Percentiles rank a stretch among this genome's conserved stretches.
phyloP scores from a whole-genome alignment of 352 stramenopile genomes.

The Pythium pyrilobum region DNA sequence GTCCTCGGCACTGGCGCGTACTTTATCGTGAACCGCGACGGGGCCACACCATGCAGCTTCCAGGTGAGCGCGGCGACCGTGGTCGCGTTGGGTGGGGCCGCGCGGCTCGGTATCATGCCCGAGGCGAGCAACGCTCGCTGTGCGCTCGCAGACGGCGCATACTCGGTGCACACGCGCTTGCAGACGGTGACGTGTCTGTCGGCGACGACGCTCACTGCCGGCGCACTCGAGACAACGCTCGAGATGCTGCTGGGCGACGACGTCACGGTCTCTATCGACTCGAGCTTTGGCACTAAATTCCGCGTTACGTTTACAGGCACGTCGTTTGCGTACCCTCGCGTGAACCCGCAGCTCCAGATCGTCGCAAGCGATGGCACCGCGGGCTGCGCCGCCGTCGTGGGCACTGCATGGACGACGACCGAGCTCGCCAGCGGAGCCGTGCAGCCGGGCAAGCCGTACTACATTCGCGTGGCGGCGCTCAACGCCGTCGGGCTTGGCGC shows the following conservation, averaged over 20 bases:
- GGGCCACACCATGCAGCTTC: constrained; percentile 42
- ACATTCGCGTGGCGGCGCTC: constrained; percentile 83
- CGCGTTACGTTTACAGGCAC: constrained; percentile 88
- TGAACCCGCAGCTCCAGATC: constrained; percentile 31
- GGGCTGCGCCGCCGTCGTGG: constrained; percentile 40
- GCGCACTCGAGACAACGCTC: constrained; percentile 27
- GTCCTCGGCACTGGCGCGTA: constrained; percentile 71
- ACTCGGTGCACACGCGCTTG: constrained; percentile 44
- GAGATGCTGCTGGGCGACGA: constrained; percentile 44
- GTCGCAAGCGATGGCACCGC: constrained; percentile 48
- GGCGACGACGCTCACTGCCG: constrained; percentile 23
- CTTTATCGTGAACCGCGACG: constrained; percentile 49
- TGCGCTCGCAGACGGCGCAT: constrained; percentile 30
- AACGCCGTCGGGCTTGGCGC: constrained; percentile 83
- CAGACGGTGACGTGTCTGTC: constrained; percentile 41
- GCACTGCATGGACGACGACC: constrained; percentile 57
- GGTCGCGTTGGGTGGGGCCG: constrained; percentile 19
- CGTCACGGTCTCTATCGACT: constrained; percentile 58
- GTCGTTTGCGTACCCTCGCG: constrained; percentile 34
- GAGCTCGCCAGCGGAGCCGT: constrained; percentile 82
- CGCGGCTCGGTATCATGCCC: constrained; percentile 36
- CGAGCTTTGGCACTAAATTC: constrained; percentile 52
- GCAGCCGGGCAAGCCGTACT: constrained; percentile 80
- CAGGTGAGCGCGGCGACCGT: constrained; percentile 33
- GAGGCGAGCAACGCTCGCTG: constrained; percentile 21